Conservation (phyloP, 805 yeast genomes). For the Candida michaelii region DNA sequence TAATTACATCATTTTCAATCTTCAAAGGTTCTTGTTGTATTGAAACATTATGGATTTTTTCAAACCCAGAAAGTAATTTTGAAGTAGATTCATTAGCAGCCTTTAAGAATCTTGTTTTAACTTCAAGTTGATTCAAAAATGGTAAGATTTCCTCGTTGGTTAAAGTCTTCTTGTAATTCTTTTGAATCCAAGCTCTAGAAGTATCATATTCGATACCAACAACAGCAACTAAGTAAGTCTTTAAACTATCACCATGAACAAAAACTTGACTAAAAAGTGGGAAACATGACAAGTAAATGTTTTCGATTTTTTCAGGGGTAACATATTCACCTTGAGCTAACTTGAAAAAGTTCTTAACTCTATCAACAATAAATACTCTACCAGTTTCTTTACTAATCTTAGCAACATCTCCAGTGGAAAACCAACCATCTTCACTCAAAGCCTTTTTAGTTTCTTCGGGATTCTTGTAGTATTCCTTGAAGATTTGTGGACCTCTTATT, state of each 20-base stretch:
- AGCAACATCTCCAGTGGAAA: constrained; percentile 58
- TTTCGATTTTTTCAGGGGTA: constrained; percentile 76
- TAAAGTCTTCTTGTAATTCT: constrained; percentile 16
- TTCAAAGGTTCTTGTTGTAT: constrained; percentile 60
- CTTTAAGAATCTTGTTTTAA: constrained; percentile 34
- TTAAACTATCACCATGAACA: constrained; percentile 63
- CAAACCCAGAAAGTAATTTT: constrained; percentile 54
- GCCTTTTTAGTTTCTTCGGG: constrained; percentile 47
- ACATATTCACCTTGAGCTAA: constrained; percentile 56
- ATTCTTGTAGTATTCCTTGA: constrained; percentile 52
- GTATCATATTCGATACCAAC: constrained; percentile 57
- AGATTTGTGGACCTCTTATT: constrained; percentile 58
- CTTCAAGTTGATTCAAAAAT: constrained; percentile 30
- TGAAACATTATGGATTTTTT: constrained; percentile 54
- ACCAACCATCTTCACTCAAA: constrained; percentile 52
- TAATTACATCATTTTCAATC: constrained; percentile 59
- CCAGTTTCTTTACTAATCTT: constrained; percentile 31
- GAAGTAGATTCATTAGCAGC: constrained; percentile 38
- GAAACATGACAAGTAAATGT: constrained; percentile 53
- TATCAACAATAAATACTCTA: constrained; percentile 60
- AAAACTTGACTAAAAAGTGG: constrained; percentile 53
- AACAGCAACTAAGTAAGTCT: constrained; percentile 58
- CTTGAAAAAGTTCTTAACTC: constrained; percentile 79
- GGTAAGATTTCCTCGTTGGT: constrained; percentile 24
- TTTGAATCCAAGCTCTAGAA: constrained; percentile 19